phyloP scores from a whole-genome alignment of 441 rosid species.

The Erysimum pusillum region DNA sequence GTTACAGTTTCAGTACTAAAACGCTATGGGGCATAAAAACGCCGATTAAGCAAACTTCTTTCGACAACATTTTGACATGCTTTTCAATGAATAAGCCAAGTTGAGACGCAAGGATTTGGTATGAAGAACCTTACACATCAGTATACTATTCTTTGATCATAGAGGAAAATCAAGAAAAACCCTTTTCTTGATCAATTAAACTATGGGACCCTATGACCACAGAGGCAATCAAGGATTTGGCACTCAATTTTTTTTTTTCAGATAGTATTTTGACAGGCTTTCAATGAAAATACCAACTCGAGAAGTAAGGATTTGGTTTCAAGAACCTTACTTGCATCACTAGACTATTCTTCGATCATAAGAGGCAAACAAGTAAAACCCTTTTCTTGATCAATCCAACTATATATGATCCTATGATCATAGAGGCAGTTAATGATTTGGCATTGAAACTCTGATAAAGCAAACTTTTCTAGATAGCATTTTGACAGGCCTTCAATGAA shows the following conservation, averaged over 20 bases:
- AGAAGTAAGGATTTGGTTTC: background rate
- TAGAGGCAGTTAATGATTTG: background rate
- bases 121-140: slow-evolving; percentile 10
- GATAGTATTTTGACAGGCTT: background rate
- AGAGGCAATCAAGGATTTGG: background rate
- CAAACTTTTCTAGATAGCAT: background rate
- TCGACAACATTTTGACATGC: background rate
- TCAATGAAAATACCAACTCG: slow-evolving; percentile 1
- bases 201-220: background rate
- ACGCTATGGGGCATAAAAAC: background rate
- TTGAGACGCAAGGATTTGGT: background rate
- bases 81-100: background rate
- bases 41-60: slow-evolving; percentile 10
- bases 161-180: background rate
- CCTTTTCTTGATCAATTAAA: background rate
- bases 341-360: background rate
- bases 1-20: slow-evolving; percentile 5
- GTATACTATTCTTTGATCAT: background rate
- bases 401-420: background rate
- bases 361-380: background rate
- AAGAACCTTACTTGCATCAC: slow-evolving; percentile 6
- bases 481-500: background rate
- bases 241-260: too few species aligned
- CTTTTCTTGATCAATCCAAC: background rate
- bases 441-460: background rate